Conservation (phyloP, 2,329 filamentous ascomycete species). For the Magnaporthales sp. region DNA sequence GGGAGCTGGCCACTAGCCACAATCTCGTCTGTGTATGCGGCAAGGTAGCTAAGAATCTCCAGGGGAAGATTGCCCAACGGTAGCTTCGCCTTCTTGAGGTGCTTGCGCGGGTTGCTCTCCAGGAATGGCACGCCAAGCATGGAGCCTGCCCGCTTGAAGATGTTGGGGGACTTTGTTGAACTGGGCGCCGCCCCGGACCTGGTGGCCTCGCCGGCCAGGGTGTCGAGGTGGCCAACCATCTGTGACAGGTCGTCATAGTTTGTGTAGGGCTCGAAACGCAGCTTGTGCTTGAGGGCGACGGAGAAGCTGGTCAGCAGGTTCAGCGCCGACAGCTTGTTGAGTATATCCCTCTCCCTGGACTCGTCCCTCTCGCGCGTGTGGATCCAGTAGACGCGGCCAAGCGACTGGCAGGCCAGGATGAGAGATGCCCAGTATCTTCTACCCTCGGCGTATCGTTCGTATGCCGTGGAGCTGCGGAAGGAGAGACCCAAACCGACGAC, state of each 20-base stretch:
- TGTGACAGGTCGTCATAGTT: conserved; percentile 58
- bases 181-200: conserved; percentile 27
- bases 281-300: conserved; percentile 61
- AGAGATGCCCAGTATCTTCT: conserved; percentile 49
- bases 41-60: conserved; percentile 60
- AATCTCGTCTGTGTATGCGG: conserved; percentile 49
- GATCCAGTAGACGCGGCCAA: conserved; percentile 78
- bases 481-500: conserved; percentile 71
- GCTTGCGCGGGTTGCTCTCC: conserved; percentile 59
- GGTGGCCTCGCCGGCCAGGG: conserved; percentile 46
- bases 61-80: conserved; percentile 65
- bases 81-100: conserved; percentile 55
- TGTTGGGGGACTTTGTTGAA: conserved; percentile 17
- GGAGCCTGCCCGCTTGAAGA: conserved; percentile 48
- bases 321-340: conserved; percentile 57
- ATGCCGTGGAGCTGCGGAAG: conserved; percentile 71
- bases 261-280: conserved; percentile 65
- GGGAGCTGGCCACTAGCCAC: conserved; percentile 39
- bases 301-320: conserved; percentile 64
- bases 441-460: conserved; percentile 57
- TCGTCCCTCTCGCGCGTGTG: conserved; percentile 57
- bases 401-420: conserved; percentile 52
- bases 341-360: conserved; percentile 51
- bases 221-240: conserved; percentile 56
- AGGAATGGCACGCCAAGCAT: conserved; percentile 62